These are phyloP conservation scores for thale cress (Arabidopsis thaliana) DNA, from an alignment of 345 rosid species.

Conservation along the genomic window TAIR10.1 NC_003070.9:16156501-16157000, in stretches of 20 bases:
- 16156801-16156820: too few species aligned
- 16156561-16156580: slow-evolving; percentile 85
- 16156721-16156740: slow-evolving; percentile 45
- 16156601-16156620: slow-evolving; percentile 55
- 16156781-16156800: too few species aligned
- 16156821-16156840: too few species aligned
- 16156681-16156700: slow-evolving; percentile 60
- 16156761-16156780: too few species aligned
- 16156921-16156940: slow-evolving; percentile 57
- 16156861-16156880: background rate
- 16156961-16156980: slow-evolving; percentile 60
- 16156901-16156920: background rate
- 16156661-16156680: background rate
- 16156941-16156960: slow-evolving; percentile 69
- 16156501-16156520: slow-evolving; percentile 63
- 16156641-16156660: background rate
- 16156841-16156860: too few species aligned
- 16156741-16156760: slow-evolving; percentile 55
- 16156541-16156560: slow-evolving; percentile 72
- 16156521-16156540: slow-evolving; percentile 68
- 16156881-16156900: slow-evolving; percentile 2
- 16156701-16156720: slow-evolving; percentile 59
- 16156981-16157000: slow-evolving; percentile 63
- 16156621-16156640: background rate
- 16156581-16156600: slow-evolving; percentile 80